Conservation (phyloP, 306 rosid genomes). For the Sphenostylis stenocarpa region DNA sequence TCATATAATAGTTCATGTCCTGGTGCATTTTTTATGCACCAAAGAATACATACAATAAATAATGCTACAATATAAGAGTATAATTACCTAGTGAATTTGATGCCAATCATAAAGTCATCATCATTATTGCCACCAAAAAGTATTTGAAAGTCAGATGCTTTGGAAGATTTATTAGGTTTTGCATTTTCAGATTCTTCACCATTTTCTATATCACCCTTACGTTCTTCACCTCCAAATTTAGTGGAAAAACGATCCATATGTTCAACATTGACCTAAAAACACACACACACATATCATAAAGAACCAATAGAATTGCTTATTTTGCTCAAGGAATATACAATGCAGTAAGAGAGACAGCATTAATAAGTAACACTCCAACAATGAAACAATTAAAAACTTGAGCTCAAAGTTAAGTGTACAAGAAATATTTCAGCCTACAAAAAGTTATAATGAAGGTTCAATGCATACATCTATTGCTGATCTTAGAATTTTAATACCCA, state of each 20-base stretch:
- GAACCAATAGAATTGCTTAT: constrained; percentile 2
- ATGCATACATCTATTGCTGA: not conserved
- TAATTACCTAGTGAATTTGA: constrained; percentile 81
- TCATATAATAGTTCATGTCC: not conserved
- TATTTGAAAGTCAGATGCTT: constrained; percentile 70
- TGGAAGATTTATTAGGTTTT: constrained; percentile 50
- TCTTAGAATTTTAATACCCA: not conserved
- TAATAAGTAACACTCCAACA: constrained; percentile 12
- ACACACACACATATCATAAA: constrained; percentile 20
- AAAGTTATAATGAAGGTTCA: not conserved
- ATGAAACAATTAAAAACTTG: not conserved
- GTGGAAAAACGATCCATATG: constrained; percentile 70
- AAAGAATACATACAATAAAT: not conserved
- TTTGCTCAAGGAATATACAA: constrained; percentile 13
- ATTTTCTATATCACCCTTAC: constrained; percentile 39
- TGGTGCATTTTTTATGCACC: not conserved
- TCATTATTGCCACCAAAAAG: constrained; percentile 83
- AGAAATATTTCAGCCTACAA: constrained; percentile 16
- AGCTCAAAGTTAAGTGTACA: not conserved
- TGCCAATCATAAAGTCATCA: constrained; percentile 91
- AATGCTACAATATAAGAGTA: constrained; percentile 1
- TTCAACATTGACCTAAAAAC: constrained; percentile 67
- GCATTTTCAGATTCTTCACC: constrained; percentile 38
- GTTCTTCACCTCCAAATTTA: constrained; percentile 71
- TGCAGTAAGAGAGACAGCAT: constrained; percentile 6